Evolutionary conservation across 495 filamentous ascomycete species (phyloP), one percentile per base, ranked within the genome.

Genomic region (Daldinia decipiens): DNA sequence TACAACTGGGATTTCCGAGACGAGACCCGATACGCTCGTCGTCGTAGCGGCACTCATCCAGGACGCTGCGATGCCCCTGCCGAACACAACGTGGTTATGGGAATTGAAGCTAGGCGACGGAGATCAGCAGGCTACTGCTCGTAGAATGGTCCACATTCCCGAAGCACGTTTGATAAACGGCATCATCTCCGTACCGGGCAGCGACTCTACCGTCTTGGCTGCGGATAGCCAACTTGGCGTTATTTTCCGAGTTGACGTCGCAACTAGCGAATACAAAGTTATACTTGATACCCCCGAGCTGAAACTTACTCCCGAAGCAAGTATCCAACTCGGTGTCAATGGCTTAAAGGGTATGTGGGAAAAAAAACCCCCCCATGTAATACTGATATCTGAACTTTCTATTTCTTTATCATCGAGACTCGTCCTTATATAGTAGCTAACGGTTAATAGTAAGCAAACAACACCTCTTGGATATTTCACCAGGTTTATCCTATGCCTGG

Each of bases 231-330:
- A 69, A 0, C 40, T 71, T 0, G 80, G 79, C 5, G 40, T 51
- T 1, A 54, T 84, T 11, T 83, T 75, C 43, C 74, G 79, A 15
- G 56, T 84, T 0, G 72, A 83, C 63, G 72, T 75, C 9, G 53
- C 45, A 7, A 82, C 74, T 0, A 79, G 81, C 12, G 47, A 57
- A 6, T 70, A 67, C 45, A 52, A 71, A 7, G 65, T 79, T 13
- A 72, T 76, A 5, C 73, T 82, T 6, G 39, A 74, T 24, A 59
- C 71, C 1, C 63, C 73, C 1, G 75, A 74, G 56, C 68, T 73
- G 53, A 45, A 56, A 17, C 43, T 65, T 1, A 34, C 43, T 17
- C 4, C 62, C 0, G 53, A 26, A 7, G 52, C 59, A 1, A 52
- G 50, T 1, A 2, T 78, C 2, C 45, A 57, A 5, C 59, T 82